These are phyloP conservation scores for Metschnikowia chrysomelidarum DNA, from an alignment of 805 yeast genomes.

Conservation along the genomic window DNA sequence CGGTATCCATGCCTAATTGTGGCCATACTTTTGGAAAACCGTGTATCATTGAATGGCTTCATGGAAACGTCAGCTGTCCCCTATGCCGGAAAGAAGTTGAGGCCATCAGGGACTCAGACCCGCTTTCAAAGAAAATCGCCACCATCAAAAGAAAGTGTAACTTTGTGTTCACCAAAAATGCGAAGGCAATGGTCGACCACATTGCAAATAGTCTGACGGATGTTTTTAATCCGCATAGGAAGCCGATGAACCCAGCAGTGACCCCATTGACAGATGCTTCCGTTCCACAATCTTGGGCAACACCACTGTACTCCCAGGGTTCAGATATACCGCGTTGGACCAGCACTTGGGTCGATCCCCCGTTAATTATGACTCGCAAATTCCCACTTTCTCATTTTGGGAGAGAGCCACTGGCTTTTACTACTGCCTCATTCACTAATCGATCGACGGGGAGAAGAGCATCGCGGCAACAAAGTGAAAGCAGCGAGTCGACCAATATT, in stretches of 20 bases:
- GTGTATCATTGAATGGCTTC: slow-evolving; percentile 21
- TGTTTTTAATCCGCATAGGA: slow-evolving; percentile 36
- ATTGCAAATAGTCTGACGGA: slow-evolving; percentile 32
- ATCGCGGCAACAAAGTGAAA: no score
- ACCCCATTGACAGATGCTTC: slow-evolving; percentile 41
- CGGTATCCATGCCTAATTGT: slow-evolving; percentile 19
- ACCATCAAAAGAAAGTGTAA: slow-evolving; percentile 12
- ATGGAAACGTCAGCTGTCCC: slow-evolving; percentile 19
- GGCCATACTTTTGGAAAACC: slow-evolving; percentile 18
- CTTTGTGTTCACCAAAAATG: slow-evolving; percentile 11
- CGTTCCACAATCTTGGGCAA: slow-evolving; percentile 35
- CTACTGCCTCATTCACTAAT: slow-evolving; percentile 2
- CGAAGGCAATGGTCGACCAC: slow-evolving; percentile 23
- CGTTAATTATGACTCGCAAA: slow-evolving; percentile 16
- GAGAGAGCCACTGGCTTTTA: slow-evolving; percentile 2
- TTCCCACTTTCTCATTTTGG: slow-evolving; percentile 15
- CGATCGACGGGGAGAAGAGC: no score
- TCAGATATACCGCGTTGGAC: neutral
- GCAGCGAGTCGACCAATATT: no score
- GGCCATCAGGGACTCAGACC: slow-evolving; percentile 12
- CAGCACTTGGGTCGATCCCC: slow-evolving; percentile 12
- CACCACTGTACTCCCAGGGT: slow-evolving; percentile 18
- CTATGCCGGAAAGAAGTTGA: slow-evolving; percentile 20
- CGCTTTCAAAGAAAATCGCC: slow-evolving; percentile 8
- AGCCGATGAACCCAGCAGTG: slow-evolving; percentile 34